phyloP scores from a whole-genome alignment of 1,284 basidiomycete species.

The Rhizoctonia solani region DNA sequence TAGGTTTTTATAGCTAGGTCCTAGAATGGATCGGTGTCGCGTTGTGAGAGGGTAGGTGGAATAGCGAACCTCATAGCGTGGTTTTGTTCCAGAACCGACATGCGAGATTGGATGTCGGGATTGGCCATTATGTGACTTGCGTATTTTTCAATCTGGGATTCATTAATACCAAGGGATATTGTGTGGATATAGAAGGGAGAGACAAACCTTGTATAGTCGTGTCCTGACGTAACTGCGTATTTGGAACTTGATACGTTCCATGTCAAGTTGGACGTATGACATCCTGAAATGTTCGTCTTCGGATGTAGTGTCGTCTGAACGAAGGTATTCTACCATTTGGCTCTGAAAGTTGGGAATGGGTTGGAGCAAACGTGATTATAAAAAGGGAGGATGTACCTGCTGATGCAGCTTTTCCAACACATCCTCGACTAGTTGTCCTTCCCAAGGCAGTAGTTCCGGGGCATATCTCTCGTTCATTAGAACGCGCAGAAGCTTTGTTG shows the following conservation, averaged over 20 bases:
- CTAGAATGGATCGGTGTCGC: neutral
- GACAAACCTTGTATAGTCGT: slow-evolving; percentile 76
- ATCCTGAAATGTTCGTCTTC: slow-evolving; percentile 91
- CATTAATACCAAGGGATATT: too few relatives aligned
- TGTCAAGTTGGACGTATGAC: slow-evolving; percentile 88
- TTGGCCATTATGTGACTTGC: slow-evolving; percentile 74
- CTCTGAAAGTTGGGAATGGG: slow-evolving; percentile 38
- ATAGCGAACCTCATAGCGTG: slow-evolving; percentile 68
- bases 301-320: slow-evolving; percentile 75
- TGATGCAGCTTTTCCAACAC: slow-evolving; percentile 82
- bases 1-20: slow-evolving; percentile 15
- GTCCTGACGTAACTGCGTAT: slow-evolving; percentile 86
- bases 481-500: slow-evolving; percentile 62
- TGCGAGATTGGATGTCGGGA: slow-evolving; percentile 65
- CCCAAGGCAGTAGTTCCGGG: slow-evolving; percentile 75
- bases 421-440: slow-evolving; percentile 71
- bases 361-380: neutral
- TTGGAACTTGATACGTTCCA: slow-evolving; percentile 89
- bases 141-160: slow-evolving; percentile 78
- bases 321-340: slow-evolving; percentile 54
- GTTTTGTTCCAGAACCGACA: slow-evolving; percentile 78
- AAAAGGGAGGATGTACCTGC: slow-evolving; percentile 65
- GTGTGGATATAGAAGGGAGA: neutral
- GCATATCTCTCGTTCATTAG: slow-evolving; percentile 88
- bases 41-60: neutral